phyloP scores from a whole-genome alignment of 805 yeast genomes.

The Yamadazyma nakazawae region DNA sequence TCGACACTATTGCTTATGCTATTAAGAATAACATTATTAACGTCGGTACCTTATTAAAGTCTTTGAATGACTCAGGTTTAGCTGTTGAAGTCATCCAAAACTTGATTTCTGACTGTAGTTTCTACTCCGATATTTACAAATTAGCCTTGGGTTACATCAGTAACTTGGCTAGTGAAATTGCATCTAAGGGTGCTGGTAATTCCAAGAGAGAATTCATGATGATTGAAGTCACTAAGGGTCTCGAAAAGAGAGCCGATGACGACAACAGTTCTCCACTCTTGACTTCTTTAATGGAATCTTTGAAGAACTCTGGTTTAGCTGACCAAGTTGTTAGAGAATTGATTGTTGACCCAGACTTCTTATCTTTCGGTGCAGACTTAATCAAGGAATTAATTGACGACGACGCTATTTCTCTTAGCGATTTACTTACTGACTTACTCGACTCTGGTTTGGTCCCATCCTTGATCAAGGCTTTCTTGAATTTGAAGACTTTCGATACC shows the following conservation, averaged over 20 bases:
- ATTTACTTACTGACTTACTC: constrained; percentile 26
- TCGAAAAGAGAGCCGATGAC: constrained; percentile 1
- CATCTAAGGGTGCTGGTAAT: constrained; percentile 20
- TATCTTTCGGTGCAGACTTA: constrained; percentile 37
- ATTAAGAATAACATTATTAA: constrained; percentile 32
- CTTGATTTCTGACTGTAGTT: constrained; percentile 35
- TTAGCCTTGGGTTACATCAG: constrained; percentile 30
- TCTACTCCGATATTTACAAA: constrained; percentile 38
- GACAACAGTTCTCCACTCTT: constrained; percentile 17
- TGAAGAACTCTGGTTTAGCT: constrained; percentile 42
- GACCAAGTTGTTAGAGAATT: constrained; percentile 34
- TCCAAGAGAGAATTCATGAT: constrained; percentile 22
- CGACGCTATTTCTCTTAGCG: constrained; percentile 25
- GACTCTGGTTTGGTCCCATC: constrained; percentile 38
- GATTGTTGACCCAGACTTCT: constrained; percentile 35
- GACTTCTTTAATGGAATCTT: constrained; percentile 39
- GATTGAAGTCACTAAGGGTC: background rate
- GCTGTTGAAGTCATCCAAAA: constrained; percentile 34
- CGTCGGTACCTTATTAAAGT: constrained; percentile 34
- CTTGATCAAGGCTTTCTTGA: constrained; percentile 37
- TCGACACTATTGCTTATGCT: constrained; percentile 24
- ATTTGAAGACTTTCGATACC: constrained; percentile 34
- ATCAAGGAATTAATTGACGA: constrained; percentile 27
- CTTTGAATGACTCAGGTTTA: constrained; percentile 42
- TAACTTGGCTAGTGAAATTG: constrained; percentile 28